Evolutionary conservation across 495 filamentous ascomycete genomes (phyloP), one percentile per base, ranked within the genome.

Genomic region (Hyaloscypha finlandica): DNA sequence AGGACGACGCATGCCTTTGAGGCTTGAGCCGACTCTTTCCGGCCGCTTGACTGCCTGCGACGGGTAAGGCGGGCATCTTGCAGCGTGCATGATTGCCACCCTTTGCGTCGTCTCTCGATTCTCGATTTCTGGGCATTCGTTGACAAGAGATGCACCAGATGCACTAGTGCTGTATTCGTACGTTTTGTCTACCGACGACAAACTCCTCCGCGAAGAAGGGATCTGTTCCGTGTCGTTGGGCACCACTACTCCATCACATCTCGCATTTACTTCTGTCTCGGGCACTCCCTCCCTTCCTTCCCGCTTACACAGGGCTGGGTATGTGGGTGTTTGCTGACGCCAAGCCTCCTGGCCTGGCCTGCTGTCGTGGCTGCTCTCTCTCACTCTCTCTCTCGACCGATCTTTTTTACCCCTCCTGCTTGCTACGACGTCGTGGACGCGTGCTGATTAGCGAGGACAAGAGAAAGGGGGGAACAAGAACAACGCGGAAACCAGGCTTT

Each of bases 11-110:
- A 19, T 16, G 29, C n/a, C n/a, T n/a, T n/a, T n/a, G n/a, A n/a
- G n/a, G n/a, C 39, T 56, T 65, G 68, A 67, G 68, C 69, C 69
- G 69, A 68, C 30, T 71, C 55, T 71, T 68, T 67, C 69, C 69
- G 65, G 54, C 30, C 19, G 14, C 35, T 45, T 61, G 59, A 63
- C 57, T 67, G 58, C 39, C 61, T 30, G 53, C 60, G 61, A 64
- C 51, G 61, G 61, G 31, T 6, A 39, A 25, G 35, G 20, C 59
- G 59, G 30, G 30, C 16, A 57, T 35, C 64, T 53, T 66, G 55
- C 55, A 66, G 29, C 55, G 11, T 61, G 64, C 48, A 39, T n/a
- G n/a, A n/a, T n/a, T n/a, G n/a, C n/a, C n/a, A n/a, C n/a, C n/a
- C n/a, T n/a, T n/a, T n/a, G n/a, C n/a, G n/a, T n/a, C n/a, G n/a